Conservation (phyloP, 208 protist genomes). For the Lotmaria passim region DNA sequence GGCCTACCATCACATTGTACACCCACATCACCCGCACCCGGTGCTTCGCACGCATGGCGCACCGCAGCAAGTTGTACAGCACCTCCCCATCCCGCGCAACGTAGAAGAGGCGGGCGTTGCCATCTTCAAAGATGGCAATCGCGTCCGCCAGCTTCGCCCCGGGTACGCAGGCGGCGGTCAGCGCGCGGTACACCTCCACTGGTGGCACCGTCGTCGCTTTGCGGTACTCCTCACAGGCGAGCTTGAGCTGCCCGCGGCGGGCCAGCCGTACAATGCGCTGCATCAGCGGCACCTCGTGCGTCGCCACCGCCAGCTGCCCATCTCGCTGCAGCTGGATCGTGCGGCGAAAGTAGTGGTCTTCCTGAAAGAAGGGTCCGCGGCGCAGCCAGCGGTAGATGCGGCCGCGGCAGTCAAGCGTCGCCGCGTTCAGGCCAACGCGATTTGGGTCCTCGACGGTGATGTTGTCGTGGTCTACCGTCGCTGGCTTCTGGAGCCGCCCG, state of each 20-base stretch:
- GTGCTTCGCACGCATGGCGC: constrained; percentile 78
- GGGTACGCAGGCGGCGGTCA: constrained; percentile 85
- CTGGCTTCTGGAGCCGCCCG: constrained; percentile 74
- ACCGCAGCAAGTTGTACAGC: constrained; percentile 81
- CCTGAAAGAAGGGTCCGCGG: constrained; percentile 89
- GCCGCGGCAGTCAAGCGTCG: constrained; percentile 83
- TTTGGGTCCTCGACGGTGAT: constrained; percentile 88
- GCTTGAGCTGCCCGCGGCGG: constrained; percentile 78
- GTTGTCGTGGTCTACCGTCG: constrained; percentile 86
- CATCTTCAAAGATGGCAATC: constrained; percentile 90
- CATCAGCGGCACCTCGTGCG: constrained; percentile 80
- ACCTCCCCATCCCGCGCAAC: constrained; percentile 87
- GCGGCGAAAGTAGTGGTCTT: constrained; percentile 89
- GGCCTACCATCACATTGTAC: constrained; percentile 85
- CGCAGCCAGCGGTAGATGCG: constrained; percentile 92
- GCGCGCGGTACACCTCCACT: constrained; percentile 84
- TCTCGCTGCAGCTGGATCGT: constrained; percentile 62
- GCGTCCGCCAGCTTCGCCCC: constrained; percentile 81
- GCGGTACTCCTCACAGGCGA: constrained; percentile 89
- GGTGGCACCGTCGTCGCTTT: constrained; percentile 85
- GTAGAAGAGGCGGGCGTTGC: constrained; percentile 82
- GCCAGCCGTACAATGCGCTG: constrained; percentile 81
- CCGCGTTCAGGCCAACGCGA: constrained; percentile 88
- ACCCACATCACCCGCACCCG: constrained; percentile 91
- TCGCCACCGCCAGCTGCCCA: constrained; percentile 47